Base-by-base conservation (phyloP, 2,329 filamentous ascomycete genomes). In the Phyllosticta citriasiana region DNA sequence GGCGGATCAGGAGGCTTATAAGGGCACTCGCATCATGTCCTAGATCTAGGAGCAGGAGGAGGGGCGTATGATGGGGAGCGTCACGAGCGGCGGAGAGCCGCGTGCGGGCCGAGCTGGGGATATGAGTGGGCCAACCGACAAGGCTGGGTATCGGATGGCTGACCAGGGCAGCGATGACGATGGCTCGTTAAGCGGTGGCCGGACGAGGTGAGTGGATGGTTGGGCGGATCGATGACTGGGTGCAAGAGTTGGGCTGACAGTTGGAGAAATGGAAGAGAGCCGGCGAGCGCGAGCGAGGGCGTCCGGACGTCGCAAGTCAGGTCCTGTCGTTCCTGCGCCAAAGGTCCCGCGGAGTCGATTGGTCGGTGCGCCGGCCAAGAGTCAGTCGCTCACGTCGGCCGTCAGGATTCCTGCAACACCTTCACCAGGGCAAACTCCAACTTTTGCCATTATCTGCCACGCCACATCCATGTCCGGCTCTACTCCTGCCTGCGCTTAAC, bases 51-150 rank as follows among this genome's bases (percentile, higher is more conserved):
- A 40, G 53, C 26, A 57, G 59, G n/a, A 54, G 24, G 59, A 54
- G 54, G 57, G 47, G 47, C 59, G 54, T 61, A 54, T 60, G 54
- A 54, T 57, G 54, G 19, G 51, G 54, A 61, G 59, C 59, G 59
- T 61, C 59, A 61, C 59, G 59, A 61, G 59, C 59, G 26, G 33
- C 33, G 33, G 33, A 40, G 33, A 40, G 33, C 33, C 33, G 33
- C 33, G 33, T 40, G 33, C 33, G 33, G 33, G 33, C 33, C 33
- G 33, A 40, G 33, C 33, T 40, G 33, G 33, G 33, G 33, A 14
- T 40, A 40, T 16, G 33, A 40, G 33, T 40, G 33, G 33, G 33
- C 33, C 33, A 40, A 4, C 10, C 33, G 33, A 40, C 33, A 40
- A 16, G 33, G 33, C 33, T 40, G 33, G 33, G 33, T 14, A 16